These are phyloP conservation scores for Gentiana macrophylla DNA, from an alignment of 257 asterid genomes.

Conservation along the genomic window DNA sequence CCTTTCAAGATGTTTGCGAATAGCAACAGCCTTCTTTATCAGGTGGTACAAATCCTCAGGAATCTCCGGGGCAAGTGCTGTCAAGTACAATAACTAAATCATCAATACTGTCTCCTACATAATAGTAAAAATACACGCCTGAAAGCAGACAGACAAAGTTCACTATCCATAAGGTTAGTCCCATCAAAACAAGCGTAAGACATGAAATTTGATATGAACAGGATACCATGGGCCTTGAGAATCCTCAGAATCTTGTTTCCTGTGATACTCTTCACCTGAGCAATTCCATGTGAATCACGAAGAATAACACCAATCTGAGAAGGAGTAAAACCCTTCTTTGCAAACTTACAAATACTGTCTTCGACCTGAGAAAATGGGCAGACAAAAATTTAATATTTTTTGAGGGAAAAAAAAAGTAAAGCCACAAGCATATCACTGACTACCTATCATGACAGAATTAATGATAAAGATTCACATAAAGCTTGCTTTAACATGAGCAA, in stretches of 20 bases:
- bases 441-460: too few species aligned
- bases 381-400: too few species aligned
- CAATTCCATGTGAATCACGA: slow-evolving; percentile 39
- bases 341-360: slow-evolving; percentile 33
- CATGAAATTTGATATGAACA: too few species aligned
- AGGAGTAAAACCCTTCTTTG: slow-evolving; percentile 30
- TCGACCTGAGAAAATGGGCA: slow-evolving; percentile 16
- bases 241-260: slow-evolving; percentile 30
- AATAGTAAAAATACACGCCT: neutral
- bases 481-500: too few species aligned
- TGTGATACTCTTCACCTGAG: slow-evolving; percentile 33
- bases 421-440: too few species aligned
- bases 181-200: neutral
- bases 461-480: too few species aligned
- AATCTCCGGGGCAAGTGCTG: slow-evolving; percentile 89
- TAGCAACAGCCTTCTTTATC: slow-evolving; percentile 84
- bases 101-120: neutral
- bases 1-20: slow-evolving; percentile 84
- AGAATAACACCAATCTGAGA: slow-evolving; percentile 37
- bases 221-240: slow-evolving; percentile 28
- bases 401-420: too few species aligned
- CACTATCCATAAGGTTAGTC: too few species aligned
- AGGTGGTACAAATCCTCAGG: slow-evolving; percentile 76
- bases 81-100: neutral
- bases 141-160: neutral